Evolutionary conservation across 2,329 filamentous ascomycete genomes (phyloP).

Genomic region (Pyrenophora seminiperda): DNA sequence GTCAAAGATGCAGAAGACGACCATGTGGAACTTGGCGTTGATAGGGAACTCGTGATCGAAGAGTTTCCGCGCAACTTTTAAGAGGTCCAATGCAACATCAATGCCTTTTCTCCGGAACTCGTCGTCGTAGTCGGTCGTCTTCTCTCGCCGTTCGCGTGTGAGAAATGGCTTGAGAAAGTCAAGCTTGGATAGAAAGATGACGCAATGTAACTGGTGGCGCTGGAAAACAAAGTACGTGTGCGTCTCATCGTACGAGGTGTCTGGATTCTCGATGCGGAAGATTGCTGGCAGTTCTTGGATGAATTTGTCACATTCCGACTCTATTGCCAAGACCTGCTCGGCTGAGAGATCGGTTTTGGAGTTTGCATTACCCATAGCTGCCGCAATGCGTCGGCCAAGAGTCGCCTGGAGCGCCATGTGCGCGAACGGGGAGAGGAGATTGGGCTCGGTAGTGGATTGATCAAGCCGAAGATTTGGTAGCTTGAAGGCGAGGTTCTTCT

Average conservation of each 20-base stretch:
- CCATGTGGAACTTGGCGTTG: constrained; percentile 57
- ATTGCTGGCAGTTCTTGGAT: constrained; percentile 51
- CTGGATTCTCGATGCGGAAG: constrained; percentile 49
- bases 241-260: constrained; percentile 50
- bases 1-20: constrained; percentile 59
- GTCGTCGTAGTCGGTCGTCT: constrained; percentile 41
- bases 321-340: constrained; percentile 29
- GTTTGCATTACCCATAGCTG: constrained; percentile 27
- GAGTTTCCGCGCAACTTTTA: constrained; percentile 49
- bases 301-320: constrained; percentile 52
- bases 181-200: constrained; percentile 54
- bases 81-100: constrained; percentile 52
- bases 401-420: constrained; percentile 52
- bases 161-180: constrained; percentile 56
- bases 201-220: constrained; percentile 54
- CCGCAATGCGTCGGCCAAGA: constrained; percentile 42
- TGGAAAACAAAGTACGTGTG: constrained; percentile 55
- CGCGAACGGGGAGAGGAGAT: constrained; percentile 51
- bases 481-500: constrained; percentile 47
- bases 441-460: constrained; percentile 38
- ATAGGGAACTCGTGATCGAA: constrained; percentile 54
- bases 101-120: constrained; percentile 52
- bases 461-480: constrained; percentile 51
- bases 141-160: constrained; percentile 43
- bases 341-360: constrained; percentile 22